These are phyloP conservation scores for Magnolia kwangsiensis DNA, from an alignment of 164 flowering plant genomes.

Conservation along the genomic window DNA sequence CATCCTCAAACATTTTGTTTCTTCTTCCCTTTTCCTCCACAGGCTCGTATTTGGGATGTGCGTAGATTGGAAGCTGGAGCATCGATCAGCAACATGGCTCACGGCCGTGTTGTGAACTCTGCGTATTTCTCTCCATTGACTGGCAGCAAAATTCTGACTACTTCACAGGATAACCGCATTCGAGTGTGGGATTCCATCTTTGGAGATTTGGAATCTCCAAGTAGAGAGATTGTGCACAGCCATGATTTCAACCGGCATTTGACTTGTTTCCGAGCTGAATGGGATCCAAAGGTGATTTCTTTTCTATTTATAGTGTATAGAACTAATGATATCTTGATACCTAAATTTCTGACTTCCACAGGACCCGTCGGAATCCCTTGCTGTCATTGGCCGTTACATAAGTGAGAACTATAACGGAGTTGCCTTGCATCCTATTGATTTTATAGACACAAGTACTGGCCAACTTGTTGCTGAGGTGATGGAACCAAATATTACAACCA, in stretches of 20 bases:
- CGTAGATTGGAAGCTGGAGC: constrained; percentile 63
- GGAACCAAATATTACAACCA: constrained; percentile 85
- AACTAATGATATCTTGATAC: not conserved
- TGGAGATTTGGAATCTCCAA: constrained; percentile 73
- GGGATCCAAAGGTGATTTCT: constrained; percentile 88
- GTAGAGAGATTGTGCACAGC: constrained; percentile 92
- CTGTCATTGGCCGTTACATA: constrained; percentile 89
- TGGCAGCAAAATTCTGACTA: constrained; percentile 82
- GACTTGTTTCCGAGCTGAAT: constrained; percentile 89
- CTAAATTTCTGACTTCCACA: constrained; percentile 28
- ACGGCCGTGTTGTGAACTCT: constrained; percentile 81
- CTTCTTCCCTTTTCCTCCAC: constrained; percentile 6
- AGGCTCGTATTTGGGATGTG: constrained; percentile 95
- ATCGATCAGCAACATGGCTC: constrained; percentile 54
- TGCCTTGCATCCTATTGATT: constrained; percentile 95
- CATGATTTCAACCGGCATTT: constrained; percentile 89
- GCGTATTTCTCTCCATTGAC: constrained; percentile 83
- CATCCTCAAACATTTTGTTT: not conserved
- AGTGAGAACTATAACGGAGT: constrained; percentile 89
- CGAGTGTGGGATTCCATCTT: constrained; percentile 88
- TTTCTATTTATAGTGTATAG: not conserved
- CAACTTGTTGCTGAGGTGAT: constrained; percentile 84
- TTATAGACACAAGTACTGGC: constrained; percentile 78
- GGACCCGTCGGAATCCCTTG: constrained; percentile 90
- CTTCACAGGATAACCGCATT: constrained; percentile 81